Base-by-base conservation (phyloP, 192 early-diverging fungal species). In the Linnemannia exigua region DNA sequence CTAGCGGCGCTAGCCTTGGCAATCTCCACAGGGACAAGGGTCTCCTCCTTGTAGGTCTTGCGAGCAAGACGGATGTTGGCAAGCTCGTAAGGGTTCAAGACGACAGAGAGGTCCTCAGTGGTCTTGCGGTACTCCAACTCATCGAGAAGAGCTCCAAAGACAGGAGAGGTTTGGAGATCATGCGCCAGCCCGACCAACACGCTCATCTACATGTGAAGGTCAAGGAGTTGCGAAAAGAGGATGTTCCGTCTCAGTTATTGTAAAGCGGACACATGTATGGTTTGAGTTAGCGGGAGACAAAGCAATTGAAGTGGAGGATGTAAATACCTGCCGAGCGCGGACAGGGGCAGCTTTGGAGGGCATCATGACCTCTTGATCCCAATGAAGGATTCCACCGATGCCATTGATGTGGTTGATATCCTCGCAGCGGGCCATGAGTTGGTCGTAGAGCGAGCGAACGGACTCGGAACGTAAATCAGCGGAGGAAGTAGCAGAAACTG, bases 351-450 rank as follows among this genome's bases (percentile, higher is more conserved):
- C 70, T 50, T 86, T 86, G 46, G 77, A 20, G 7, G 88, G 86
- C 88, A 89, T 82, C 80, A 88, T 82, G 70, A 87, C 88, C 33
- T 87, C 77, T 47, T 88, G 88, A 41, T 88, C 88, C 87, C 87
- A 88, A 17, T 75, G 36, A 22, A 88, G 81, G 20, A 88, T 28
- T 15, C 75, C 75, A 22, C 36, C 28, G 70, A 80, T 67, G 38
- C 78, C 70, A 15, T 74, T 61, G 31, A 86, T 78, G 35, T 67
- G 38, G 46, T 19, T 25, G 31, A 77, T 72, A 1, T 86, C 84
- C 70, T 86, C 80, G 69, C 71, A 17, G 33, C 78, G 78, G 68
- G 51, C 67, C 41, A 44, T 41, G 58, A 86, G 66, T 58, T 86
- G 67, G 11, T 86, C 79, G 36, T 86, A 86, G 48, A 86, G 79